Conservation (phyloP, 495 filamentous ascomycete genomes). For the Cladorrhinum samala region DNA sequence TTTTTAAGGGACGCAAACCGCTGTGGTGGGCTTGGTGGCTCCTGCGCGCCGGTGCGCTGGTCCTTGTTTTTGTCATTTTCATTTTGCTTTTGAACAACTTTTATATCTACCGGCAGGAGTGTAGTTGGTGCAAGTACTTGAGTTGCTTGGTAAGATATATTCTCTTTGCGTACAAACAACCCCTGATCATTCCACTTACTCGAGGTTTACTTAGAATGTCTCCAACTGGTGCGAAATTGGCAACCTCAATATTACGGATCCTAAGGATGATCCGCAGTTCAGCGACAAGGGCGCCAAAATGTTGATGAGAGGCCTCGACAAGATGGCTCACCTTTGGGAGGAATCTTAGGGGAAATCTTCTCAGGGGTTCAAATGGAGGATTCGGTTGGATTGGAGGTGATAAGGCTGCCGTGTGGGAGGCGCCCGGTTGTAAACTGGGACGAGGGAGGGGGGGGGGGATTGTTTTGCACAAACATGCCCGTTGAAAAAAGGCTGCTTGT, state of each 20-base stretch:
- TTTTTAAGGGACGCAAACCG: slow-evolving; percentile 87
- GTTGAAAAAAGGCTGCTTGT: too few species aligned
- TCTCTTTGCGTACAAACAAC: neutral
- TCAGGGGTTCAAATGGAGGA: too few species aligned
- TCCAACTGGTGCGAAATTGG: slow-evolving; percentile 75
- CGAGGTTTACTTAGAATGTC: slow-evolving; percentile 46
- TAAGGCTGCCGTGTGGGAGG: too few species aligned
- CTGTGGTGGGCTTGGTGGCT: slow-evolving; percentile 99
- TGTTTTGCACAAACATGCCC: too few species aligned
- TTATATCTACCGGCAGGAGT: slow-evolving; percentile 69
- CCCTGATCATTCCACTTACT: neutral
- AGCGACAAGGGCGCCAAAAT: too few species aligned
- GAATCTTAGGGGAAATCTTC: neutral
- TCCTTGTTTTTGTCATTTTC: slow-evolving; percentile 72
- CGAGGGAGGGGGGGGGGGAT: too few species aligned
- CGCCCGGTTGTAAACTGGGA: too few species aligned
- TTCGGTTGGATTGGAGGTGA: too few species aligned
- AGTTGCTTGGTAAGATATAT: slow-evolving; percentile 74
- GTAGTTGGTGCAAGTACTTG: slow-evolving; percentile 88
- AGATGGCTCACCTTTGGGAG: neutral
- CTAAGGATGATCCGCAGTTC: neutral
- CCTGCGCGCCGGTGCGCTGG: slow-evolving; percentile 70
- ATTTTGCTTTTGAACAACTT: slow-evolving; percentile 85
- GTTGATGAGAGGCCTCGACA: neutral
- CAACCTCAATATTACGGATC: slow-evolving; percentile 31